Evolutionary conservation across 2,329 filamentous ascomycete genomes (phyloP).

Genomic region (Paraphaeosphaeria minitans): DNA sequence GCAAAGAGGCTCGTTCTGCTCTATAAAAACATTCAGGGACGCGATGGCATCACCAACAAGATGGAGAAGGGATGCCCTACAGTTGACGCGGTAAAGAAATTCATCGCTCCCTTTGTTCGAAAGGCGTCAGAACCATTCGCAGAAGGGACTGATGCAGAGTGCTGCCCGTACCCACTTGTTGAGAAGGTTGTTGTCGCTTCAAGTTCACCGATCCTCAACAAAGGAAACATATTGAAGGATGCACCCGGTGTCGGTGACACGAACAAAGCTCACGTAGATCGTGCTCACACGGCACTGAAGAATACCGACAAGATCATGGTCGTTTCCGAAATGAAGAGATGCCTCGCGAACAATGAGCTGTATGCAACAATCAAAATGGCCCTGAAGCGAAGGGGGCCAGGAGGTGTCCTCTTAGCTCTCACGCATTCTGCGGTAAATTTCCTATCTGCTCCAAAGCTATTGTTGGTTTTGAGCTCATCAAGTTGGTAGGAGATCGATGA

Average conservation of each 20-base stretch:
- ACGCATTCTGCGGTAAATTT: background rate
- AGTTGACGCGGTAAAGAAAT: background rate
- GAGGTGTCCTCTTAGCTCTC: background rate
- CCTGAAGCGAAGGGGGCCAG: background rate
- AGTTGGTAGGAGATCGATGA: background rate
- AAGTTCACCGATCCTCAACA: background rate
- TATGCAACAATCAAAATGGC: background rate
- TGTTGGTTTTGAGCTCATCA: background rate
- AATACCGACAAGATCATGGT: background rate
- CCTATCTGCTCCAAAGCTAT: background rate
- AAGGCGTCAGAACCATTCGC: background rate
- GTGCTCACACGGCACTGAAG: background rate
- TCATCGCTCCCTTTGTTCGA: background rate
- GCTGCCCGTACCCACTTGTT: background rate
- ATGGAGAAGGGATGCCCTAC: background rate
- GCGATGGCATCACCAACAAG: background rate
- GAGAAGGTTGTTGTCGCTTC: background rate
- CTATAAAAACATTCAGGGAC: background rate
- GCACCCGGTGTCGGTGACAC: background rate
- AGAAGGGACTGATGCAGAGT: background rate
- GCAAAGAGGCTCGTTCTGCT: background rate
- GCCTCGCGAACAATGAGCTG: background rate
- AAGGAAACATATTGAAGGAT: background rate
- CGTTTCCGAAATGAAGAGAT: background rate
- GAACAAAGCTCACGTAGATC: background rate